Base-by-base conservation (phyloP, 768 basidiomycete species). In the Trametes cinnabarina region DNA sequence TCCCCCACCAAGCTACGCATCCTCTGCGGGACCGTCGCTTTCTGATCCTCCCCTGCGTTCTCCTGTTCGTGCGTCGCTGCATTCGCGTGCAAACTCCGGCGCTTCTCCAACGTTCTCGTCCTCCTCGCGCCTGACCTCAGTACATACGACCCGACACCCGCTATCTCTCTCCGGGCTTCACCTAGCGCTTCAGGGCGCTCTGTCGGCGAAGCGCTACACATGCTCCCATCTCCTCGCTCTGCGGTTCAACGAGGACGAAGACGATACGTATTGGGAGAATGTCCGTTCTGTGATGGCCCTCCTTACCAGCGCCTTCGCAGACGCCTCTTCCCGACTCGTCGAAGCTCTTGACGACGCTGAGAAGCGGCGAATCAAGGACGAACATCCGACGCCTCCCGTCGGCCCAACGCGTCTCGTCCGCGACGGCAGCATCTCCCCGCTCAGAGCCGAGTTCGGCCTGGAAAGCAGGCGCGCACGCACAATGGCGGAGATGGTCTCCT, bases 201-300 rank as follows among this genome's bases (percentile, higher is more conserved):
- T 92, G 14, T 78, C 84, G 3, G 82, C 90, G 17, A 89, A 86
- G 62, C 82, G 91, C 14, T 92, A 89, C 65, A 81, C 90, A 0
- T 90, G 87, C 55, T 81, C 91, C 2, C 89, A 94, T 68, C 76
- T 94, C 3, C 77, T 94, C 3, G 91, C 91, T 4, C 70, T 94
- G 47, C 79, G 92, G 2, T 94, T 94, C 67, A 77, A 73, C 17
- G 71, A 71, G 30, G 83, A 82, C 47, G 88, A 86, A 32, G 88
- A 90, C 61, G 85, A 86, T 49, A 76, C 78, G 5, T 94, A 94
- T 63, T 94, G 91, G 91, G 91, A 92, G 63, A 86, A 92, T 64
- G 90, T 90, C 26, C 80, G 87, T 14, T 83, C 85, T 25, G 83
- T 94, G 47, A 86, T 92, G 78, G 77, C 76, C 12, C 69, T 93